Percentiles rank a stretch among this genome's conserved stretches.
These are phyloP conservation scores for Russula ochroleuca DNA, from an alignment of 768 basidiomycete genomes.

Conservation along the genomic window DNA sequence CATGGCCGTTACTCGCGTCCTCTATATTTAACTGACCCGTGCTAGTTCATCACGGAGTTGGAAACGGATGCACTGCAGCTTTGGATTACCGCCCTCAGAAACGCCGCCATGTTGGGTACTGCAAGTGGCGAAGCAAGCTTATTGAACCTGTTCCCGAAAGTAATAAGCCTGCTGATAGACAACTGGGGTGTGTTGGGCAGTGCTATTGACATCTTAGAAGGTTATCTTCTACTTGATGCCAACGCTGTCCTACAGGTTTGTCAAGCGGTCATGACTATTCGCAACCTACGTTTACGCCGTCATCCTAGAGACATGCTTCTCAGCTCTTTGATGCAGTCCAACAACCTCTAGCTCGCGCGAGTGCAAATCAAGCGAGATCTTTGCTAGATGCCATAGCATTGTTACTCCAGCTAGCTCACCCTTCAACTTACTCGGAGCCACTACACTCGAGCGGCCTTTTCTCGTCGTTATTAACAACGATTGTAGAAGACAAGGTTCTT, in stretches of 20 bases:
- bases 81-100: constrained; percentile 69
- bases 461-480: constrained; percentile 49
- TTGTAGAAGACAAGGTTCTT: constrained; percentile 64
- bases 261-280: neutral
- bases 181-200: constrained; percentile 76
- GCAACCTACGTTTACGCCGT: neutral
- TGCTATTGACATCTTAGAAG: constrained; percentile 62
- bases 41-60: constrained; percentile 58
- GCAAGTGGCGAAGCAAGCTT: constrained; percentile 48
- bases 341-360: constrained; percentile 45
- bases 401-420: constrained; percentile 59
- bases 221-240: constrained; percentile 74
- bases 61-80: constrained; percentile 76
- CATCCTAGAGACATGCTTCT: constrained; percentile 46
- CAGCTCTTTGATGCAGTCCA: constrained; percentile 57
- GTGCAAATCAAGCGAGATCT: constrained; percentile 58
- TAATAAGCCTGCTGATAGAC: constrained; percentile 52
- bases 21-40: neutral
- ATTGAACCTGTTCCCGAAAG: constrained; percentile 60
- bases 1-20: constrained; percentile 26
- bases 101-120: constrained; percentile 51
- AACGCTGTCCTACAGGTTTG: constrained; percentile 57
- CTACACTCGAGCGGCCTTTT: constrained; percentile 76
- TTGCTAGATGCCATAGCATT: constrained; percentile 57
- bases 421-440: constrained; percentile 64